phyloP scores from a whole-genome alignment of 2,329 filamentous ascomycete species.

The Leptodontidium sp. region DNA sequence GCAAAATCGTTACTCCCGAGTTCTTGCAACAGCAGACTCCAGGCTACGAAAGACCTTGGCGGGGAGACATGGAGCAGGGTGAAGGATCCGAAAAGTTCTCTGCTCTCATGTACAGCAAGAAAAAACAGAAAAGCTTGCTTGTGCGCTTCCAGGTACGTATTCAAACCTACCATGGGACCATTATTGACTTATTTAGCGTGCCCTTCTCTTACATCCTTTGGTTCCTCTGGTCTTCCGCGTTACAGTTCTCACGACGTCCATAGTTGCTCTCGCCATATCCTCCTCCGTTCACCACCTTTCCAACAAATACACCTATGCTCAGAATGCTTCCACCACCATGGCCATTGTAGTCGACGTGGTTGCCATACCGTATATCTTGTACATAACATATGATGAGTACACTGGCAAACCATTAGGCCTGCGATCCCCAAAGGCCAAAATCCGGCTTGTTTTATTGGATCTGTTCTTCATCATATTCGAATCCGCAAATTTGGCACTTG shows the following conservation, averaged over 20 bases:
- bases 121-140: constrained; percentile 39
- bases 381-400: constrained; percentile 97
- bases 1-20: constrained; percentile 40
- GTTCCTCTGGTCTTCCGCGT: constrained; percentile 86
- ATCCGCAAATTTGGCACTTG: constrained; percentile 88
- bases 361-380: constrained; percentile 87
- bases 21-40: constrained; percentile 45
- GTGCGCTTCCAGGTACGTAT: constrained; percentile 42
- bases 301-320: constrained; percentile 53
- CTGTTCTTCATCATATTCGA: constrained; percentile 98
- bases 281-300: constrained; percentile 71
- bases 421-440: constrained; percentile 83
- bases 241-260: constrained; percentile 82
- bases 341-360: constrained; percentile 89
- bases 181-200: constrained; percentile 38
- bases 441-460: constrained; percentile 88
- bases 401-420: constrained; percentile 91
- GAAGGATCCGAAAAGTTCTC: constrained; percentile 43
- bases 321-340: constrained; percentile 83
- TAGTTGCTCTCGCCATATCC: constrained; percentile 81
- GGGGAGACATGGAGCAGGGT: constrained; percentile 43
- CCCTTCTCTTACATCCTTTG: constrained; percentile 60
- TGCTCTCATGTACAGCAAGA: constrained; percentile 43
- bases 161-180: neutral
- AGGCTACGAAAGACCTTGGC: constrained; percentile 47